Base-by-base conservation (phyloP, 2,329 filamentous ascomycete genomes). In the Ilyonectria destructans region DNA sequence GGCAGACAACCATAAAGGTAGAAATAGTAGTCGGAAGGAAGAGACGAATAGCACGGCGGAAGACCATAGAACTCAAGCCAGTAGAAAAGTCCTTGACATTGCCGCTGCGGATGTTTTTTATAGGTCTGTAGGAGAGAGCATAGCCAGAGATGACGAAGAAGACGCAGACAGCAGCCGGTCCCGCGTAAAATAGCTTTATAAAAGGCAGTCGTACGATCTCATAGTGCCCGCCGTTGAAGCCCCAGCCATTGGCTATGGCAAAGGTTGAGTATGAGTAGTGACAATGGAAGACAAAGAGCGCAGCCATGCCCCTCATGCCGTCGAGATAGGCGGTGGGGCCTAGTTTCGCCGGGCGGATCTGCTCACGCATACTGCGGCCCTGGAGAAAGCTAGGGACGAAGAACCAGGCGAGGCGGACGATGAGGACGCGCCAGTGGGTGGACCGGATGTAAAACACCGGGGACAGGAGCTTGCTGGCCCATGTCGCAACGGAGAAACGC, bases 61-160 rank as follows among this genome's bases (percentile, higher is more conserved):
- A 87, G 52, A 84, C 77, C 45, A 88, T 79, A 2, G 86, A 88
- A 37, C 84, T 80, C 75, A 88, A 81, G 23, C 85, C 82, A 21
- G 72, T 78, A 1, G 82, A 78, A 60, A 87, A 82, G 12, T 82
- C 82, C 35, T 80, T 72, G 49, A 77, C 78, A 29, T 72, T 71
- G 12, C 79, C 77, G 61, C 72, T 78, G 43, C 83, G 83, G 23
- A 81, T 77, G 51, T 86, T 80, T 69, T 83, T 85, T 19, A 89
- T 72, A 1, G 86, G 85, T 49, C 83, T 83, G 62, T 89, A 84
- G 31, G 85, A 86, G 10, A 91, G 81, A 4, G 88, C 89, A 77
- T 90, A 90, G 26, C 89, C 89, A 0, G 87, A 89, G 49, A 90
- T 87, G 73, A 90, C 85, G 75, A 90, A 90, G 81, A 91, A 91